Conservation (phyloP, 164 flowering plant species). For the Buxus sempervirens region DNA sequence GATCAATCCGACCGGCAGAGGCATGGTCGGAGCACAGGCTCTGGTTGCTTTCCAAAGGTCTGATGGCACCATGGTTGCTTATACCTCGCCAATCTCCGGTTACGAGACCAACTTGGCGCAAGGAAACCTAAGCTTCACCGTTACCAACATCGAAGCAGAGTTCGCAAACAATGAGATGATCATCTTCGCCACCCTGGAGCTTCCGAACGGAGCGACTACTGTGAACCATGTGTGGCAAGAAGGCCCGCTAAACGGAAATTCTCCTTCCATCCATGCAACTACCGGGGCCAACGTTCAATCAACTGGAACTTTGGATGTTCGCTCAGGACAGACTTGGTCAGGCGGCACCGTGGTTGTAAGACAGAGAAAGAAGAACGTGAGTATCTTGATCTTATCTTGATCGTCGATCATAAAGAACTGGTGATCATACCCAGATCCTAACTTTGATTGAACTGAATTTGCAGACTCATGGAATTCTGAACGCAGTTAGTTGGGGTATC, state of each 20-base stretch:
- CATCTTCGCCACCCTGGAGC: conserved; percentile 46
- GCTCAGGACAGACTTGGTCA: conserved; percentile 26
- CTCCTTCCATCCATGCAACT: conserved; percentile 23
- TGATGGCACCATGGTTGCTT: conserved; percentile 25
- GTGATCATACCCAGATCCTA: neutral
- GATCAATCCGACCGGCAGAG: conserved; percentile 26
- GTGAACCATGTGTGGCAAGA: conserved; percentile 69
- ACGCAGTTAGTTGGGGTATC: conserved; percentile 13
- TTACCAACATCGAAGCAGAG: conserved; percentile 30
- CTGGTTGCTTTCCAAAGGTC: conserved; percentile 31
- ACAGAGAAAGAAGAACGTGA: conserved; percentile 36
- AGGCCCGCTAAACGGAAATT: conserved; percentile 32
- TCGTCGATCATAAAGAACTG: no score
- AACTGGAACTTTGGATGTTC: conserved; percentile 39
- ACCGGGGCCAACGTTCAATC: conserved; percentile 26
- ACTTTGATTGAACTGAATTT: neutral
- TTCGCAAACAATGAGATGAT: conserved; percentile 28
- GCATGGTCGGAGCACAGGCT: conserved; percentile 43
- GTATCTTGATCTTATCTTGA: no score
- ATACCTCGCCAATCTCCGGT: conserved; percentile 26
- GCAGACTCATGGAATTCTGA: conserved; percentile 8
- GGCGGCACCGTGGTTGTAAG: conserved; percentile 25
- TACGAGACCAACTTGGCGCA: conserved; percentile 23
- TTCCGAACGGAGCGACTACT: conserved; percentile 17
- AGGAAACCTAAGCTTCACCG: conserved; percentile 32